These are phyloP conservation scores for Vitis amurensis DNA, from an alignment of 164 flowering plant genomes.

Conservation along the genomic window DNA sequence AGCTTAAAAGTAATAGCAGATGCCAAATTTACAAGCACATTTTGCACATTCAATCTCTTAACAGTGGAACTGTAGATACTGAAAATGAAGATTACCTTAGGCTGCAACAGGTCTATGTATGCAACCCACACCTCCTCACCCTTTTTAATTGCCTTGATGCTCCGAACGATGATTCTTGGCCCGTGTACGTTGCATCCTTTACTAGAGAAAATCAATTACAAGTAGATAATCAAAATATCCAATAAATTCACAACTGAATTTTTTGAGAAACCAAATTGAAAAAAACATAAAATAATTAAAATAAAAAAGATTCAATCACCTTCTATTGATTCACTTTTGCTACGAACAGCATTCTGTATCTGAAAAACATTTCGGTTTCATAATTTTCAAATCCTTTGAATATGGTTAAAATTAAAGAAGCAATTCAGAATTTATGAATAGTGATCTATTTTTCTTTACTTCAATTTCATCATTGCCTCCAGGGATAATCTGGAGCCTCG, in stretches of 20 bases:
- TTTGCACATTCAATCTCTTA: neutral
- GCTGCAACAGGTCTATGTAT: conserved; percentile 71
- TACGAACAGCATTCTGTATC: conserved; percentile 15
- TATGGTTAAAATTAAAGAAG: no score
- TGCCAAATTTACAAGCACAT: neutral
- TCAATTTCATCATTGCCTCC: neutral
- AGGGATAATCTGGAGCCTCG: conserved; percentile 25
- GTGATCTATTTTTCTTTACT: conserved; percentile 5
- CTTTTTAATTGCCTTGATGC: conserved; percentile 54
- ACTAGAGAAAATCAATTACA: neutral
- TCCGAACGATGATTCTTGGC: conserved; percentile 57
- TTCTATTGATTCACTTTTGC: conserved; percentile 5
- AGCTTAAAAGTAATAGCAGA: neutral
- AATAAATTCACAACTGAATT: no score
- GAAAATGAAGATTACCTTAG: conserved; percentile 43
- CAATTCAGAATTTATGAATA: neutral
- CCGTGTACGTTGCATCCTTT: conserved; percentile 37
- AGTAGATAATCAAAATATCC: neutral
- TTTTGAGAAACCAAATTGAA: neutral
- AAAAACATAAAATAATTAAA: neutral
- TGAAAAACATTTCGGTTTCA: conserved; percentile 13
- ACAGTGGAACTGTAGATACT: neutral
- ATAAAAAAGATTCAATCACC: conserved; percentile 4
- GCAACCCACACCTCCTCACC: conserved; percentile 62
- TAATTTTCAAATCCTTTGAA: neutral